A percentile compares a stretch with the other conserved stretches of the same genome.
Evolutionary conservation across 2,329 filamentous ascomycete species (phyloP).

Genomic region (Diplodia intermedia): DNA sequence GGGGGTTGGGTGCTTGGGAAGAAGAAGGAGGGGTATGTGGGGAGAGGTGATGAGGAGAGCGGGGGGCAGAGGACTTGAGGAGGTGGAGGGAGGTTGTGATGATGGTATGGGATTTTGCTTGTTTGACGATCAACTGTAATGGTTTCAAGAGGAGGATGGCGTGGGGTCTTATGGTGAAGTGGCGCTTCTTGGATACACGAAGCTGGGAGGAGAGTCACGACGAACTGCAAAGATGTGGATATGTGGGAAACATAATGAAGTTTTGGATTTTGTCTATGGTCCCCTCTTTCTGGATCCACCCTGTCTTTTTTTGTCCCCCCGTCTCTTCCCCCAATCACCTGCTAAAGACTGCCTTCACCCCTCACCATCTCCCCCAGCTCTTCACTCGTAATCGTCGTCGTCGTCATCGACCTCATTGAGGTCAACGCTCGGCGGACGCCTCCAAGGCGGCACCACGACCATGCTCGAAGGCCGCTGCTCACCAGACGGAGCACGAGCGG

Average conservation of each 20-base stretch:
- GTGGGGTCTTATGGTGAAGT: neutral
- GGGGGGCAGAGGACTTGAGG: neutral
- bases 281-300: neutral
- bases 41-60: neutral
- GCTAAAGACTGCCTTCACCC: neutral
- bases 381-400: neutral
- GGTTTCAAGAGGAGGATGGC: neutral
- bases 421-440: too few species aligned
- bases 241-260: neutral
- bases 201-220: neutral
- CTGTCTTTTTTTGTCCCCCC: neutral
- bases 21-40: neutral
- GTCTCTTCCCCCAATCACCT: neutral
- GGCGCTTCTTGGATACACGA: too few species aligned
- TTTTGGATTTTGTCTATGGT: neutral
- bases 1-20: constrained; percentile 54
- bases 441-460: too few species aligned
- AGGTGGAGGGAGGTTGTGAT: neutral
- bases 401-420: too few species aligned
- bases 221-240: neutral
- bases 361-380: too few species aligned
- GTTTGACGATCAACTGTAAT: neutral
- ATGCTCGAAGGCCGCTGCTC: neutral
- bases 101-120: neutral
- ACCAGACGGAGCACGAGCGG: neutral